A percentile compares a stretch with the other conserved stretches of the same genome.
Evolutionary conservation across 345 rosid genomes (phyloP).

Genomic region (Eucalyptus shirleyi): DNA sequence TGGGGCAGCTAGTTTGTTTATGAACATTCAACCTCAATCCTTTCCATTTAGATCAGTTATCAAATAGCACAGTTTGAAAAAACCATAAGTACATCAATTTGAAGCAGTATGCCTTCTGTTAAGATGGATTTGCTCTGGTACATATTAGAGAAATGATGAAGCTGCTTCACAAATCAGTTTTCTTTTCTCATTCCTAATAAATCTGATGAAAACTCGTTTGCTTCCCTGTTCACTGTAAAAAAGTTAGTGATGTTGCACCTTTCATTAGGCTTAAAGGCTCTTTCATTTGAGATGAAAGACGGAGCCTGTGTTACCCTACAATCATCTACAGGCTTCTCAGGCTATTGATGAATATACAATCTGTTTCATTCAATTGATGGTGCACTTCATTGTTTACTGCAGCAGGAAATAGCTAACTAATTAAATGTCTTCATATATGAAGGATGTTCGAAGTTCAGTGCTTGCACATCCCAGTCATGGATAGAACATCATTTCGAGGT

Average conservation of each 20-base stretch:
- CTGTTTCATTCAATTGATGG: background rate
- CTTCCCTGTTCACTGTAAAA: background rate
- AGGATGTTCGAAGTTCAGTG: slow-evolving; percentile 70
- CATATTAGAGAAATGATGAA: background rate
- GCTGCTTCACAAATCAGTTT: background rate
- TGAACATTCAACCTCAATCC: background rate
- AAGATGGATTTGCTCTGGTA: background rate
- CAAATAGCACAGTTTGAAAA: background rate
- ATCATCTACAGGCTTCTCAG: background rate
- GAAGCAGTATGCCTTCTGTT: background rate
- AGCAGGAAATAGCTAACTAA: background rate
- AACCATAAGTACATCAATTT: background rate
- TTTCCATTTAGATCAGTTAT: background rate
- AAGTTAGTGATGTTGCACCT: background rate
- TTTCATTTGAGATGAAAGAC: background rate
- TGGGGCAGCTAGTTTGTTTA: background rate
- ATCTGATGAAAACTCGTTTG: background rate
- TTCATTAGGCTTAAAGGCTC: background rate
- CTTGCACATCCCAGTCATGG: slow-evolving; percentile 69
- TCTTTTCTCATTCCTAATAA: background rate
- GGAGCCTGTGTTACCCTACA: background rate
- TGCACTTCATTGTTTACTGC: background rate
- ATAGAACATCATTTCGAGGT: slow-evolving; percentile 62
- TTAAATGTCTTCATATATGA: background rate
- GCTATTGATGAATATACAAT: background rate